Evolutionary conservation across 1,284 basidiomycete species (phyloP).

Genomic region (Dichomitus squalens): DNA sequence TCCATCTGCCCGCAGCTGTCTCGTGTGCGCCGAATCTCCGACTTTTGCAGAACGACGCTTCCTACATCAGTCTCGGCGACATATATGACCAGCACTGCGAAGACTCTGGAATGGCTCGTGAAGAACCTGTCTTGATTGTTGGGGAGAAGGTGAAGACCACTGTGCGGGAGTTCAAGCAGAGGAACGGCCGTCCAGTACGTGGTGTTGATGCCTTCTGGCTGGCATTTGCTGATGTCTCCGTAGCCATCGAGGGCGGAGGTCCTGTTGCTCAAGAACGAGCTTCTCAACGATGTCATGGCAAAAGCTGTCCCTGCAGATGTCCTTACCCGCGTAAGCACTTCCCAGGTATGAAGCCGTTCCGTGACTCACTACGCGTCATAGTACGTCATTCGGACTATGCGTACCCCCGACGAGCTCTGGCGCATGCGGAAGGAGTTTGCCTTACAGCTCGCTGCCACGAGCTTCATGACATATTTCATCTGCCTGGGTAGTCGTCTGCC

Average conservation of each 20-base stretch:
- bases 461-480: slow-evolving; percentile 93
- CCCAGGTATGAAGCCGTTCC: background rate
- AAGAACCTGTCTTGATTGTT: slow-evolving; percentile 86
- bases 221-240: background rate
- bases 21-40: slow-evolving; percentile 87
- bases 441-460: slow-evolving; percentile 83
- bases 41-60: slow-evolving; percentile 89
- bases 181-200: slow-evolving; percentile 30
- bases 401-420: slow-evolving; percentile 88
- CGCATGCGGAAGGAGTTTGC: slow-evolving; percentile 98
- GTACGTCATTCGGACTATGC: slow-evolving; percentile 92
- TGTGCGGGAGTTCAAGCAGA: slow-evolving; percentile 59
- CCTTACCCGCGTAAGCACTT: slow-evolving; percentile 70
- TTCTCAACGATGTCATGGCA: slow-evolving; percentile 86
- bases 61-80: slow-evolving; percentile 91
- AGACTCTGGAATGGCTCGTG: slow-evolving; percentile 76
- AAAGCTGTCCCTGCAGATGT: slow-evolving; percentile 94
- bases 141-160: slow-evolving; percentile 84
- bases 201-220: background rate
- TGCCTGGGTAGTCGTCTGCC: slow-evolving; percentile 87
- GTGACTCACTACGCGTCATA: slow-evolving; percentile 34
- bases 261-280: slow-evolving; percentile 80
- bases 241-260: slow-evolving; percentile 72
- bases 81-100: slow-evolving; percentile 93
- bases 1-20: slow-evolving; percentile 90